Evolutionary conservation across 2,329 filamentous ascomycete genomes (phyloP), one percentile per base, ranked within the genome.

Genomic region (Aspergillus spinulosporus): DNA sequence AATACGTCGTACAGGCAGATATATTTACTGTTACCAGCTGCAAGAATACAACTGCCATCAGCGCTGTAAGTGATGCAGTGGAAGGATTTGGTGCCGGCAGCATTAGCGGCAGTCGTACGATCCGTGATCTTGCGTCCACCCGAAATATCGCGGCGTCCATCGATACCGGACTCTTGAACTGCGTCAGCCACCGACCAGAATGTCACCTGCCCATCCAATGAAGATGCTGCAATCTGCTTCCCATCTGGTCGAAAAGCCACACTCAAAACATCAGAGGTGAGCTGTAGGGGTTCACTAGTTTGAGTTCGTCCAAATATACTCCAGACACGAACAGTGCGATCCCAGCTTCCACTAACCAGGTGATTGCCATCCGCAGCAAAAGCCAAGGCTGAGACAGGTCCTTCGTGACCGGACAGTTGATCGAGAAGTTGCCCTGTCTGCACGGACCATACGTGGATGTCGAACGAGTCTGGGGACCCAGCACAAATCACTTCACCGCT

Each of bases 391-490:
- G 92, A 94, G 1, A 99, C 88, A 0, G 94, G 94, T 0, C 93
- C 94, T 76, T 99, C 93, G 65, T 99, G 94, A 1, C 94, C 95
- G 4, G 92, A 84, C 26, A 99, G 80, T 63, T 88, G 88, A 71
- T 99, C 94, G 4, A 99, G 84, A 14, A 99, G 80, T 72, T 99
- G 94, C 2, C 94, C 94, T 0, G 93, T 99, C 71, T 99, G 94
- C 3, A 99, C 95, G 4, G 91, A 97, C 94, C 94, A 99, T 60
- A 99, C 89, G 74, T 99, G 92, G 50, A 99, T 90, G 68, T 97
- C 93, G 63, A 97, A 97, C 3, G 92, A 96, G 72, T 99, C 94
- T 12, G 96, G 82, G 1, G 93, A 97, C 2, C 93, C 94, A 7
- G 94, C 94, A 58, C 93, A 96, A 2, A 99, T 89, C 6, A 99